phyloP scores from a whole-genome alignment of 2,329 filamentous ascomycete species.

The Sporothrix brasiliensis region DNA sequence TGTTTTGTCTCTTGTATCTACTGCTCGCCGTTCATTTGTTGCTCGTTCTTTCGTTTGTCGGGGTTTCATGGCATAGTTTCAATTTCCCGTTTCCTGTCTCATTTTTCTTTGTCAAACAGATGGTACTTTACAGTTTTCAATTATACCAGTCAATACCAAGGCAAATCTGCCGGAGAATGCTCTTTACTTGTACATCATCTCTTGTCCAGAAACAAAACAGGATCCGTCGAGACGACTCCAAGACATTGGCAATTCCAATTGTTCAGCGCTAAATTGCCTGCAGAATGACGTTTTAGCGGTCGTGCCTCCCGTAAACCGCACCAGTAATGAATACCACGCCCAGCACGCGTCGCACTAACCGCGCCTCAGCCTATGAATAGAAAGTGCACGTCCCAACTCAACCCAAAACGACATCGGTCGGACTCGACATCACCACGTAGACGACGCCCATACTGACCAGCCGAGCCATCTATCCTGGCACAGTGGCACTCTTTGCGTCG shows the following conservation, averaged over 20 bases:
- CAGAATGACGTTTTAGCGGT: constrained; percentile 19
- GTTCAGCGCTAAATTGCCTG: constrained; percentile 13
- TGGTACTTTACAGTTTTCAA: neutral
- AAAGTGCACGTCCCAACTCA: neutral
- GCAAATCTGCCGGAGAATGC: neutral
- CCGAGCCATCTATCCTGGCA: neutral
- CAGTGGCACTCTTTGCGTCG: neutral
- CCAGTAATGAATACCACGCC: neutral
- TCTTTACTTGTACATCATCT: neutral
- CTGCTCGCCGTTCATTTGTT: neutral
- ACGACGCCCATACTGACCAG: neutral
- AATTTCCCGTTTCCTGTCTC: neutral
- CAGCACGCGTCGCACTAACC: constrained; percentile 8
- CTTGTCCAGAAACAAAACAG: neutral
- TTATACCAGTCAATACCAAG: constrained; percentile 1
- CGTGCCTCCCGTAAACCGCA: neutral
- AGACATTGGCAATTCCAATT: no score
- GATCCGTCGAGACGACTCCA: no score
- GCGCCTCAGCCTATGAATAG: neutral
- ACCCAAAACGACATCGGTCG: neutral
- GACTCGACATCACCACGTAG: neutral
- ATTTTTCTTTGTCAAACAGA: neutral
- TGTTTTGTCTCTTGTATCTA: neutral
- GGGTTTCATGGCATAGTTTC: neutral
- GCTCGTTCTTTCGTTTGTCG: neutral